Conservation (phyloP, 1,284 basidiomycete genomes). For the Grifola frondosa region DNA sequence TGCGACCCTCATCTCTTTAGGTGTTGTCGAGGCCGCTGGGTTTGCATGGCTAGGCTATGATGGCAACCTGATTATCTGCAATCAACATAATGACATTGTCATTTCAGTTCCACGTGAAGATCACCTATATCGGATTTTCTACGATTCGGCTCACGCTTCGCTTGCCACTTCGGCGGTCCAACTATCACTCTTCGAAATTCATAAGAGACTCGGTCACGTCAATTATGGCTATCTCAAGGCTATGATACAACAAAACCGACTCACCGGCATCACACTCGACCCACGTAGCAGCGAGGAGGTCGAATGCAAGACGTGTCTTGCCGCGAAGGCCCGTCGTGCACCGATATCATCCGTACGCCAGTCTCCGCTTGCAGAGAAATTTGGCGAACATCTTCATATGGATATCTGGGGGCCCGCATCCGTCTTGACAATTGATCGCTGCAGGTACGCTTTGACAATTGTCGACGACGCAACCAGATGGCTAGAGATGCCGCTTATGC, state of each 20-base stretch:
- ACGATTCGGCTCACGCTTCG: no score
- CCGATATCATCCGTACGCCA: slow-evolving; percentile 30
- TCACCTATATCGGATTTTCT: no score
- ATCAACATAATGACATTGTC: no score
- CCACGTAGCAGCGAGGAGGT: slow-evolving; percentile 14
- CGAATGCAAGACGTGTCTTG: slow-evolving; percentile 26
- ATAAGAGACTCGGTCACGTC: slow-evolving; percentile 34
- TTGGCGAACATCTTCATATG: slow-evolving; percentile 22
- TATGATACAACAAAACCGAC: slow-evolving; percentile 26
- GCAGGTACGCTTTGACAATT: slow-evolving; percentile 21
- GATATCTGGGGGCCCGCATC: slow-evolving; percentile 25
- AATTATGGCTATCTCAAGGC: no score
- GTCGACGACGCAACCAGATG: slow-evolving; percentile 22
- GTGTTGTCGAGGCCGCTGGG: slow-evolving; percentile 22
- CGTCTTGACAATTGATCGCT: slow-evolving; percentile 6
- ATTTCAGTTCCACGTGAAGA: no score
- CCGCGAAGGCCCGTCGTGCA: slow-evolving; percentile 29
- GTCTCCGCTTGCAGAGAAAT: slow-evolving; percentile 23
- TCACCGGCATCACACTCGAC: slow-evolving; percentile 30
- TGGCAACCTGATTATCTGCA: no score
- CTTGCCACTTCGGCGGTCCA: no score
- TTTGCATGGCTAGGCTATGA: slow-evolving; percentile 8
- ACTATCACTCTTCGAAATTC: slow-evolving; percentile 25
- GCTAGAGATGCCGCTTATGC: slow-evolving; percentile 6
- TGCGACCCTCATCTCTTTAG: slow-evolving; percentile 34